These are phyloP conservation scores for Favolaschia claudopus DNA, from an alignment of 768 basidiomycete genomes.

Conservation along the genomic window DNA sequence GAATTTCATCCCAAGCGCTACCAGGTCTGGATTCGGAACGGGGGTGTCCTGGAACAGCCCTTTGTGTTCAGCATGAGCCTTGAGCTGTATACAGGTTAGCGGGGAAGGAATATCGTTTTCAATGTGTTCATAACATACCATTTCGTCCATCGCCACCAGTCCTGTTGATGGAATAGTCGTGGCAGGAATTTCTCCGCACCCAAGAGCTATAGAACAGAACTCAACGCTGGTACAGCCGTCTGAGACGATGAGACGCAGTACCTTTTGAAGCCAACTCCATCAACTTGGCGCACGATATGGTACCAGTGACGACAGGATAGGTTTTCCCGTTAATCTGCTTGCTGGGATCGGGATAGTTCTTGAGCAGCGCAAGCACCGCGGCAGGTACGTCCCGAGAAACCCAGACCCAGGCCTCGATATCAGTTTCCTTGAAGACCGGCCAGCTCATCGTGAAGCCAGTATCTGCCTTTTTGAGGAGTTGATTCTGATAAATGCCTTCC, in stretches of 20 bases:
- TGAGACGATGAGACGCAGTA: background rate
- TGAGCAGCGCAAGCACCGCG: constrained; percentile 5
- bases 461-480: background rate
- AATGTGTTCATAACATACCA: background rate
- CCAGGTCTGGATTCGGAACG: constrained; percentile 10
- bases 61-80: background rate
- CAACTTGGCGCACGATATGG: background rate
- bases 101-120: background rate
- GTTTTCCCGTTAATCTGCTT: background rate
- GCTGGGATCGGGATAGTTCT: constrained; percentile 1
- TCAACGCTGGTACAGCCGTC: background rate
- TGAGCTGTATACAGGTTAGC: no score
- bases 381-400: constrained; percentile 8
- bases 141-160: background rate
- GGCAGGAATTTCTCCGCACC: constrained; percentile 4
- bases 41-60: background rate
- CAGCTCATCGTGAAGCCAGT: background rate
- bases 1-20: constrained; percentile 4
- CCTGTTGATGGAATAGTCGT: background rate
- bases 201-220: background rate
- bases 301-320: constrained; percentile 3
- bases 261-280: background rate
- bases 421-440: background rate
- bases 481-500: background rate
- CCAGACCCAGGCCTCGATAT: background rate